phyloP scores from a whole-genome alignment of 768 basidiomycete species.

The Podaxis pistillaris region DNA sequence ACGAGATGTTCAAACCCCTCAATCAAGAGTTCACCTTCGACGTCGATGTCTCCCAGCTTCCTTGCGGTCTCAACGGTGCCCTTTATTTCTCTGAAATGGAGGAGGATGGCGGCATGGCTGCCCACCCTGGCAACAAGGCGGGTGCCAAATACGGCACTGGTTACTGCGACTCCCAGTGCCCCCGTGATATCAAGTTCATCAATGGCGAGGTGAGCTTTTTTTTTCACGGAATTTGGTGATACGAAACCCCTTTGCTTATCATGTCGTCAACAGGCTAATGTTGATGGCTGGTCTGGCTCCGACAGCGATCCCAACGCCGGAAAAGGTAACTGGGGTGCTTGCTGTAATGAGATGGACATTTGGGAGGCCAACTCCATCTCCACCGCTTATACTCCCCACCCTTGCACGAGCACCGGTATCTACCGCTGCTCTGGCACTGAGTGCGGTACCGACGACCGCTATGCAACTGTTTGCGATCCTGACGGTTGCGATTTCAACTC shows the following conservation, averaged over 20 bases:
- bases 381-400: slow-evolving; percentile 23
- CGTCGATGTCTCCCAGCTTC: slow-evolving; percentile 22
- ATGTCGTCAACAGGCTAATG: slow-evolving; percentile 17
- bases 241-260: background rate
- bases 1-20: slow-evolving; percentile 22
- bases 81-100: slow-evolving; percentile 23
- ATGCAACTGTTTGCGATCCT: slow-evolving; percentile 20
- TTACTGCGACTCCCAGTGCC: slow-evolving; percentile 24
- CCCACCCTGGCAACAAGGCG: slow-evolving; percentile 20
- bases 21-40: slow-evolving; percentile 24
- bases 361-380: slow-evolving; percentile 25
- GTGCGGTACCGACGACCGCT: slow-evolving; percentile 17
- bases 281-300: slow-evolving; percentile 20
- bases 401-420: slow-evolving; percentile 19
- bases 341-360: slow-evolving; percentile 26
- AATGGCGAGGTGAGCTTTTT: slow-evolving; percentile 17
- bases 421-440: slow-evolving; percentile 20
- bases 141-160: slow-evolving; percentile 24
- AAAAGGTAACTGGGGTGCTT: slow-evolving; percentile 20
- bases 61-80: slow-evolving; percentile 23
- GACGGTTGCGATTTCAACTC: slow-evolving; percentile 25
- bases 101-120: slow-evolving; percentile 20
- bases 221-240: background rate
- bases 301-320: slow-evolving; percentile 21
- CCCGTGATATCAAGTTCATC: slow-evolving; percentile 22